A percentile compares a stretch with the other conserved stretches of the same genome.
Evolutionary conservation across 2,329 filamentous ascomycete species (phyloP).

Genomic region (Fusarium sacchari): DNA sequence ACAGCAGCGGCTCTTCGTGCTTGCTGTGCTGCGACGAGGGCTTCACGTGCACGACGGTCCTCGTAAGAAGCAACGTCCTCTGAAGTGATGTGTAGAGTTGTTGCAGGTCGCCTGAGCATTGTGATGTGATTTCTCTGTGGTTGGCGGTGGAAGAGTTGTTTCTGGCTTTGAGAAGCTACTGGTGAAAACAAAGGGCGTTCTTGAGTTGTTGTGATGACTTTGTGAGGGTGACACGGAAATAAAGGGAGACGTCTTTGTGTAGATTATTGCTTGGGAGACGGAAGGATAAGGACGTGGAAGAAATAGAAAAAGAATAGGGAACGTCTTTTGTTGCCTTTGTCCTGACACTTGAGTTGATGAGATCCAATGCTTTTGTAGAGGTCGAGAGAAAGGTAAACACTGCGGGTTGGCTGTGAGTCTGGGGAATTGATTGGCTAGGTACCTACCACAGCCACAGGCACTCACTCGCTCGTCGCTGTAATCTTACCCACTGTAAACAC

Average conservation of each 20-base stretch:
- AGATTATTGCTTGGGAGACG: not conserved
- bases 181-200: conserved; percentile 13
- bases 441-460: not conserved
- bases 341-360: not conserved
- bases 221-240: not conserved
- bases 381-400: conserved; percentile 15
- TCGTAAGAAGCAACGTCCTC: conserved; percentile 78
- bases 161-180: not conserved
- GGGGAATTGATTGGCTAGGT: conserved; percentile 15
- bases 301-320: not conserved
- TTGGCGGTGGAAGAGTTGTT: not conserved
- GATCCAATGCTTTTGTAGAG: conserved; percentile 4
- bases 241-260: not conserved
- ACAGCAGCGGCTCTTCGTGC: conserved; percentile 42
- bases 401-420: conserved; percentile 1
- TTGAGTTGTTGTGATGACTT: conserved; percentile 1
- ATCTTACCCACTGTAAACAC: not conserved
- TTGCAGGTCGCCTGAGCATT: conserved; percentile 76
- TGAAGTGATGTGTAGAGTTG: conserved; percentile 72
- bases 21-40: conserved; percentile 48
- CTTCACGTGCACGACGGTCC: conserved; percentile 63
- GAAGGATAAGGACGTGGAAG: not conserved
- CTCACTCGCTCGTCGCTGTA: not conserved
- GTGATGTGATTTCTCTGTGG: not conserved
- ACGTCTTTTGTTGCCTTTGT: not conserved